Conservation (phyloP, 495 filamentous ascomycete genomes). For the Xylaria intraflava region DNA sequence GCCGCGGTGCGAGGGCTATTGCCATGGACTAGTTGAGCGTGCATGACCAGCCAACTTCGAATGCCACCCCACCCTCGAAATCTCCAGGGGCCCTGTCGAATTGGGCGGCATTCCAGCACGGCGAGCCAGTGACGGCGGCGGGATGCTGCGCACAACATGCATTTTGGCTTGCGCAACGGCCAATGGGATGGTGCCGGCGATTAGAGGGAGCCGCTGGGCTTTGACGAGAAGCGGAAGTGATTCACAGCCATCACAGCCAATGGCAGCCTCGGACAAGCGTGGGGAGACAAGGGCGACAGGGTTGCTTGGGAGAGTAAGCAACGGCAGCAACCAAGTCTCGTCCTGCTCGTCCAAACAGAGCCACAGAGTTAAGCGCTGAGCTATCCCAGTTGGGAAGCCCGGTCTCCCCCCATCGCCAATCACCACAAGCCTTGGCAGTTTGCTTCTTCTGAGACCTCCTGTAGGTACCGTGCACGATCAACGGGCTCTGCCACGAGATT, state of each 20-base stretch:
- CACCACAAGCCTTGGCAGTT: neutral
- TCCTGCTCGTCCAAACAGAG: neutral
- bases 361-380: slow-evolving; percentile 12
- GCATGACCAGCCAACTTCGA: slow-evolving; percentile 14
- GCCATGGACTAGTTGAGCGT: neutral
- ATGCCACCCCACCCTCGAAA: slow-evolving; percentile 18
- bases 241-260: slow-evolving; percentile 16
- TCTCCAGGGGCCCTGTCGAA: slow-evolving; percentile 15
- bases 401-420: slow-evolving; percentile 5
- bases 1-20: too few species aligned
- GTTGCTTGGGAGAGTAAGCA: neutral
- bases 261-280: slow-evolving; percentile 12
- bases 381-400: slow-evolving; percentile 7
- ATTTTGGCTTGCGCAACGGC: slow-evolving; percentile 8
- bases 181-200: slow-evolving; percentile 18
- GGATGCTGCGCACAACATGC: slow-evolving; percentile 27
- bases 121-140: slow-evolving; percentile 24
- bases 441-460: neutral
- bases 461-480: too few species aligned
- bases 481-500: too few species aligned
- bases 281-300: neutral
- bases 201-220: slow-evolving; percentile 21
- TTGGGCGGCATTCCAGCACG: slow-evolving; percentile 23
- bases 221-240: slow-evolving; percentile 15
- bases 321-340: neutral